A percentile compares a stretch with the other conserved stretches of the same genome.
Evolutionary conservation across 305 asterid genomes (phyloP).

Genomic region (Fraxinus paxiana): DNA sequence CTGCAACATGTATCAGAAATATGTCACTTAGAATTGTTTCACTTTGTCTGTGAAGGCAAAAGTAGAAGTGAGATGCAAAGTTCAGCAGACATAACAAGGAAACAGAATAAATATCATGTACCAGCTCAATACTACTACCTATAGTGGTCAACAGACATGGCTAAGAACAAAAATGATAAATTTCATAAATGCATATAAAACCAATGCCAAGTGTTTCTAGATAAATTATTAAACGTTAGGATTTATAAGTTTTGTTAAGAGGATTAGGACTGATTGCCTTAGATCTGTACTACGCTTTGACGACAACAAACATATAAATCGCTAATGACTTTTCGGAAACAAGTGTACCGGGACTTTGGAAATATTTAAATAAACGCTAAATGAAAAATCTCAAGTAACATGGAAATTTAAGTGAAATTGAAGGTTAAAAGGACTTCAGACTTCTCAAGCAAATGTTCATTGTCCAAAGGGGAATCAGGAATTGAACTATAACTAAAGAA

Average conservation of each 20-base stretch:
- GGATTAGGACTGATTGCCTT: background rate
- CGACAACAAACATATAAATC: background rate
- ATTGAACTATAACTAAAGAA: background rate
- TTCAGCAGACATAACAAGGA: background rate
- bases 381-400: background rate
- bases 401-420: background rate
- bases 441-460: background rate
- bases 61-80: background rate
- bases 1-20: conserved; percentile 49
- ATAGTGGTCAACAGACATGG: background rate
- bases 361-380: background rate
- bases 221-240: background rate
- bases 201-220: background rate
- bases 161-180: background rate
- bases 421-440: background rate
- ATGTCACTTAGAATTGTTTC: background rate
- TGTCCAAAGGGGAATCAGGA: background rate
- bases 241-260: background rate
- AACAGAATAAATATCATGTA: conserved; percentile 4
- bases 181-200: background rate
- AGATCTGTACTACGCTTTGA: background rate
- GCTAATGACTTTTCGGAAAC: background rate
- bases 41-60: background rate
- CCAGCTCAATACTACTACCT: background rate
- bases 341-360: background rate